Evolutionary conservation across 345 rosid species (phyloP).

Genomic region (Pistacia integerrima): DNA sequence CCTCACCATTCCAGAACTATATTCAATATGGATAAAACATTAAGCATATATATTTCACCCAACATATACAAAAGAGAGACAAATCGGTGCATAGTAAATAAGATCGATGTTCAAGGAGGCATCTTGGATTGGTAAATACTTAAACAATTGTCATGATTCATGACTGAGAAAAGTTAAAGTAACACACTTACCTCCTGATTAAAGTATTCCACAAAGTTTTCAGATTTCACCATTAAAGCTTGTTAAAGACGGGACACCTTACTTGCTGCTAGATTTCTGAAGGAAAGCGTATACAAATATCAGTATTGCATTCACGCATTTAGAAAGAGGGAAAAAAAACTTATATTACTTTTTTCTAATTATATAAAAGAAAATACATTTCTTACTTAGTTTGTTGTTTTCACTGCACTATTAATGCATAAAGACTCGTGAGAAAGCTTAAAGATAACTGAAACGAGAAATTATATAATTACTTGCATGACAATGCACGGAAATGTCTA

Average conservation of each 20-base stretch:
- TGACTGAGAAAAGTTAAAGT: background rate
- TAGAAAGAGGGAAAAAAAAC: background rate
- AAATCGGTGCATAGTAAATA: no score
- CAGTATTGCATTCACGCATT: background rate
- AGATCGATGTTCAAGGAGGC: no score
- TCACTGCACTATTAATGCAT: background rate
- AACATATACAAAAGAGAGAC: no score
- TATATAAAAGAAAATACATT: background rate
- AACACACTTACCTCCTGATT: background rate
- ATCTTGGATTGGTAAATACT: no score
- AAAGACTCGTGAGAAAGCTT: background rate
- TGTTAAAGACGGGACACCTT: background rate
- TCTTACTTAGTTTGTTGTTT: background rate
- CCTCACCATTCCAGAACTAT: no score
- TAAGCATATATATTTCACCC: no score
- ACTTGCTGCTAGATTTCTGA: background rate
- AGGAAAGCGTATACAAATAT: no score
- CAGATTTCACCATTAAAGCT: constrained; percentile 1
- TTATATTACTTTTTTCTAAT: background rate
- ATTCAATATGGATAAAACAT: no score
- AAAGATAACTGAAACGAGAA: background rate
- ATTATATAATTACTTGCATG: constrained; percentile 27
- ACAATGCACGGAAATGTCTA: constrained; percentile 33
- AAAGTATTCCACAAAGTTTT: background rate
- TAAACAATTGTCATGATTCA: no score